A percentile compares a stretch with the other conserved stretches of the same genome.
These are phyloP conservation scores for Adansonia grandidieri DNA, from an alignment of 441 rosid genomes.

Conservation along the genomic window DNA sequence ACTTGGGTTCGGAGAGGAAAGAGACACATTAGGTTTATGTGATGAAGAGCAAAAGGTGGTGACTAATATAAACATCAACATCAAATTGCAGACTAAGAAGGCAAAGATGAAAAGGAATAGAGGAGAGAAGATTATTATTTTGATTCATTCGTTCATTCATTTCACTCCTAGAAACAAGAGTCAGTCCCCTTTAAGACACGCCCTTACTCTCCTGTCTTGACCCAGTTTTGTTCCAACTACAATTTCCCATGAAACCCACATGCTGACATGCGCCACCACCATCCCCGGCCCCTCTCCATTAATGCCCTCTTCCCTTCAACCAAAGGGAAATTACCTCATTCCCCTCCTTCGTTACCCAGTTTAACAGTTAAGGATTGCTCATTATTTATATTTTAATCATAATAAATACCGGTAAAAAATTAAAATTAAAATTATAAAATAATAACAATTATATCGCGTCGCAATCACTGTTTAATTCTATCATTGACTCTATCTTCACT, in stretches of 20 bases:
- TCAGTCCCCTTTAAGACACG: constrained; percentile 3
- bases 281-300: background rate
- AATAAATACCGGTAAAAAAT: too few species aligned
- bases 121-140: background rate
- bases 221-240: background rate
- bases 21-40: background rate
- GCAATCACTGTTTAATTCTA: too few species aligned
- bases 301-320: background rate
- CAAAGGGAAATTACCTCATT: too few species aligned
- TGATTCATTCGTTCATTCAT: background rate
- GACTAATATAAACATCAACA: too few species aligned
- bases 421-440: too few species aligned
- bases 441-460: too few species aligned
- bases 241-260: background rate
- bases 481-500: background rate
- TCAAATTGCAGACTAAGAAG: background rate
- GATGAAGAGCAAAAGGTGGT: background rate
- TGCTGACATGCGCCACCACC: background rate
- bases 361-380: too few species aligned
- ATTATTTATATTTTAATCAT: too few species aligned
- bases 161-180: constrained; percentile 6
- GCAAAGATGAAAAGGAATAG: background rate
- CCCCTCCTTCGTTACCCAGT: too few species aligned
- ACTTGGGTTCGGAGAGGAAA: background rate
- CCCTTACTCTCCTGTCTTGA: background rate